Conservation (phyloP, 2,329 filamentous ascomycete genomes). For the Taxawa tesnikishii region DNA sequence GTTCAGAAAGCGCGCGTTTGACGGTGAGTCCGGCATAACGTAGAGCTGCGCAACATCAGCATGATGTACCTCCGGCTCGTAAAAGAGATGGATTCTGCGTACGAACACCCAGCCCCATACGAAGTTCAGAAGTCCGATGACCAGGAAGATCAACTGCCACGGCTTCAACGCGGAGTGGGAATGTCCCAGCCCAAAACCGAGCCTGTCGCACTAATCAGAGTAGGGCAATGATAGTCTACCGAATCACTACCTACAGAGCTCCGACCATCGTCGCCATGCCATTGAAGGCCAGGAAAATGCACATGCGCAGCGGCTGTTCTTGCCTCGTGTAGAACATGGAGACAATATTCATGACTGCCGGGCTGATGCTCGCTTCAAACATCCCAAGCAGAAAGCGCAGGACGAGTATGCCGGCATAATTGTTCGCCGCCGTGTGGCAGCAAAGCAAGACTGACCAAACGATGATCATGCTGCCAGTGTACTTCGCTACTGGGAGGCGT, state of each 20-base stretch:
- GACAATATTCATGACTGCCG: background rate
- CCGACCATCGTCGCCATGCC: too few relatives aligned
- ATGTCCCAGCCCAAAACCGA: background rate
- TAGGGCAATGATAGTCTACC: background rate
- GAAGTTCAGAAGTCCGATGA: background rate
- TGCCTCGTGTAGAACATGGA: background rate
- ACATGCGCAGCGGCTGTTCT: too few relatives aligned
- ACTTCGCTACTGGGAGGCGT: background rate
- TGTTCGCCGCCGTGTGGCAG: background rate
- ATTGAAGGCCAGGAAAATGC: too few relatives aligned
- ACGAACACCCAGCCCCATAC: background rate
- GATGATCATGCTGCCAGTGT: background rate
- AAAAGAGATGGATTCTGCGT: background rate
- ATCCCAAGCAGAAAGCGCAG: background rate
- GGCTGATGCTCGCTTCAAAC: background rate
- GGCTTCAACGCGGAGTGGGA: background rate
- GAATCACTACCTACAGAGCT: too few relatives aligned
- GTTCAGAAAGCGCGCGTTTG: conserved; percentile 44
- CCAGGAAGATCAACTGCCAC: background rate
- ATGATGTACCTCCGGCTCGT: too few relatives aligned
- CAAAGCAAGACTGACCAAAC: background rate
- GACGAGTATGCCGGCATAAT: background rate
- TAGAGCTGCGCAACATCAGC: too few relatives aligned
- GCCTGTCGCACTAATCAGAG: background rate
- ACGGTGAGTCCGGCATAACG: conserved; percentile 53